A percentile compares a stretch with the other conserved stretches of the same genome.
Evolutionary conservation across 2,329 filamentous ascomycete genomes (phyloP).

Genomic region (Phaeosphaeriaceae sp.): DNA sequence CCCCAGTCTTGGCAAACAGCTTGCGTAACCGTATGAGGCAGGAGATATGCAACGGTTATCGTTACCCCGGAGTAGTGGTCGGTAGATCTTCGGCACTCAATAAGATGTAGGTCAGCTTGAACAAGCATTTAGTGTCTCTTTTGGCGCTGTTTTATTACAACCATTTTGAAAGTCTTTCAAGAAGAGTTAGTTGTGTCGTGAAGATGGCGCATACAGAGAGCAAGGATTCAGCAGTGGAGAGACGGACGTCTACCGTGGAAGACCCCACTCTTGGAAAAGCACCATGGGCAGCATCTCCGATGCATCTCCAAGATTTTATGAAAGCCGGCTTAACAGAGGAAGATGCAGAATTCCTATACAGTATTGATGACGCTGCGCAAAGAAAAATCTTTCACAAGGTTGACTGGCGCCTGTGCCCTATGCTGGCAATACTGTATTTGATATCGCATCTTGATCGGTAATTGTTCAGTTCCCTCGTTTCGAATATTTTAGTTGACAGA

Average conservation of each 20-base stretch:
- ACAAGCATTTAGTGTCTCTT: background rate
- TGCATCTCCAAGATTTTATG: conserved; percentile 14
- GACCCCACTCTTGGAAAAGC: background rate
- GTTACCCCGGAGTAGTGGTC: background rate
- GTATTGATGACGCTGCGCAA: conserved; percentile 26
- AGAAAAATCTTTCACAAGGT: conserved; percentile 34
- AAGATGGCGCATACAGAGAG: background rate
- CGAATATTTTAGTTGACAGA: background rate
- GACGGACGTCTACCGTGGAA: background rate
- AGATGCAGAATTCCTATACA: conserved; percentile 35
- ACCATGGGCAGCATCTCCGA: conserved; percentile 6
- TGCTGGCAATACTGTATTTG: conserved; percentile 34
- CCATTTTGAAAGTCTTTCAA: background rate
- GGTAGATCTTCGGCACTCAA: background rate
- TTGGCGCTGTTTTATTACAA: background rate
- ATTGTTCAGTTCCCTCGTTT: background rate
- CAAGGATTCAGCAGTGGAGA: background rate
- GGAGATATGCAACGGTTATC: background rate
- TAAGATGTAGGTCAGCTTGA: background rate
- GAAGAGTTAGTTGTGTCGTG: too few species aligned
- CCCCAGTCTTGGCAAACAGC: conserved; percentile 3
- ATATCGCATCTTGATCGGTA: conserved; percentile 38
- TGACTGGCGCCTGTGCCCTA: conserved; percentile 29
- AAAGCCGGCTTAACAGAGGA: conserved; percentile 26
- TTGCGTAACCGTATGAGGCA: background rate